These are phyloP conservation scores for Lenwebbia sp. DNA, from an alignment of 345 rosid species.

Conservation along the genomic window DNA sequence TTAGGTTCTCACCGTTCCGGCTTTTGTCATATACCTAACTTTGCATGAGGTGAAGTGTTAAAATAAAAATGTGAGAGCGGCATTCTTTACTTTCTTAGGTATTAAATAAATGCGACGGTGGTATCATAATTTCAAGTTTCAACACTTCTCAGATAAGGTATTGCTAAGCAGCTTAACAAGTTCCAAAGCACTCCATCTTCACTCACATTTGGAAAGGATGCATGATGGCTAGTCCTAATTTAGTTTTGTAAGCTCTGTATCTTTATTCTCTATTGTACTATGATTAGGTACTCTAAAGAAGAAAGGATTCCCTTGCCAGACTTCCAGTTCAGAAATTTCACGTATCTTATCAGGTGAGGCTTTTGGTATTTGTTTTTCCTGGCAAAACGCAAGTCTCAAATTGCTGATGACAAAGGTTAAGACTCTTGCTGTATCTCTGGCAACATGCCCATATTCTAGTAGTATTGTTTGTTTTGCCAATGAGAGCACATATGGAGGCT, in stretches of 20 bases:
- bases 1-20: neutral
- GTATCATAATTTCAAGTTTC: neutral
- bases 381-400: neutral
- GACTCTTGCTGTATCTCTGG: neutral
- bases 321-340: constrained; percentile 46
- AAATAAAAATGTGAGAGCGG: neutral
- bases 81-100: neutral
- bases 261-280: neutral
- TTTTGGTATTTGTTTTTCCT: neutral
- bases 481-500: neutral
- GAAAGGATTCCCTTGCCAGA: constrained; percentile 56
- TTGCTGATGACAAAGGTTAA: neutral
- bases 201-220: neutral
- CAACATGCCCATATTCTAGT: neutral
- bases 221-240: neutral
- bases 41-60: neutral
- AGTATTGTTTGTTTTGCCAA: neutral
- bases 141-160: neutral
- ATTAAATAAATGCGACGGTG: neutral
- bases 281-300: constrained; percentile 84
- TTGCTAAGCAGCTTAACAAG: neutral
- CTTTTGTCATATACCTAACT: neutral
- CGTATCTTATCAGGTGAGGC: constrained; percentile 71
- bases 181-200: neutral
- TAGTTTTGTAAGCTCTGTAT: neutral